Evolutionary conservation across 345 rosid genomes (phyloP), one percentile per base, ranked within the genome.

Genomic region (Cochlearia excelsa): DNA sequence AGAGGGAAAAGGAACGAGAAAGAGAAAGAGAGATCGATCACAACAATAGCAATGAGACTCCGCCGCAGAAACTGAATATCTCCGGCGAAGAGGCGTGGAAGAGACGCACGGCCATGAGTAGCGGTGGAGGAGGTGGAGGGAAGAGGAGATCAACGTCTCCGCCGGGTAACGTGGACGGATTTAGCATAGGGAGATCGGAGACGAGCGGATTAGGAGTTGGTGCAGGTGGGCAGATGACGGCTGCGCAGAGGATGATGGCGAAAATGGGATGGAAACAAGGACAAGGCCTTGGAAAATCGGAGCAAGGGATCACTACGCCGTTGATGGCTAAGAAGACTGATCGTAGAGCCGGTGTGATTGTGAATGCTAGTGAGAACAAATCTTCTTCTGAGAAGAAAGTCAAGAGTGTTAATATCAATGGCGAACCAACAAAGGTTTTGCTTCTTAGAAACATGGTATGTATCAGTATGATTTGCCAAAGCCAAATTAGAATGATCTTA

Each of bases 231-330:
- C 95, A 93, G 63, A 93, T 93, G 99, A 93, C 99, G n/a, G 97
- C 99, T 0, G 97, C 99, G 0, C 97, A 93, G 79, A 84, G 90
- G 79, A 93, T 93, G 99, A 93, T 93, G 99, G 99, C 95, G 0
- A 93, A 89, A 75, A 93, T 93, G 99, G 99, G 99, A 0, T 93
- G 99, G 99, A 93, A 90, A 74, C 85, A 90, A 16, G 99, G 99
- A 39, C 99, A 93, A 72, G 99, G 99, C 44, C 88, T 93, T 26
- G 99, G 99, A 58, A 93, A 81, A 55, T 80, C 67, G 67, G 97
- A 93, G 78, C 99, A 94, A 77, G 97, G 99, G 53, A 94, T 94
- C 45, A 90, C 96, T 0, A 89, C 97, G 0, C 99, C 99, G 0
- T 83, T 94, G 79, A 81, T 94, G 97, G 99, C 99, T 0, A 87